Evolutionary conservation across 306 rosid genomes (phyloP), one percentile per base, ranked within the genome.

Genomic region (Casuarina equisetifolia): DNA sequence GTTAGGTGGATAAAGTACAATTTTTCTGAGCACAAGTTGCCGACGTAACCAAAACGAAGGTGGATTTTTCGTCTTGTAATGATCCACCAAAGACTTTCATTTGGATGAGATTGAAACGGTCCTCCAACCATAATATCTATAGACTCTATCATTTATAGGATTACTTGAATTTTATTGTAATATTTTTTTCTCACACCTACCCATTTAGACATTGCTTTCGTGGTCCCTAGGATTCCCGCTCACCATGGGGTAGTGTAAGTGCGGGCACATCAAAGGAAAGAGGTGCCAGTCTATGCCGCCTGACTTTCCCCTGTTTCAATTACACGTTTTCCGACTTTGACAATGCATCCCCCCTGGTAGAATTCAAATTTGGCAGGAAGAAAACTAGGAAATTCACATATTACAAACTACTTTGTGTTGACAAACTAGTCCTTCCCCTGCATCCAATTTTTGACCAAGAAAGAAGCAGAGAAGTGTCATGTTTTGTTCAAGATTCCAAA

Each of bases 311-410:
- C 9, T 36, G 3, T 35, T 36, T 12, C 17, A 62, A 58, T 58
- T 58, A 58, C 9, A 12, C 35, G 6, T 38, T 36, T n/a, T 62
- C 69, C 45, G 12, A 4, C 35, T 62, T 36, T 62, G 69, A 62
- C 69, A 35, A 0, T 13, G 36, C 2, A 7, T 13, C 32, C 17
- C 1, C 0, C 13, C 35, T 4, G 69, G 45, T 62, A 36, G 69
- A 62, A 62, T 62, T 62, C 69, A 62, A 62, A 35, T 13, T 62
- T 62, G 69, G 69, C 44, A 62, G 69, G 69, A 62, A 35, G 5
- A 19, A 62, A 25, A 10, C 12, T 11, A 0, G 4, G 15, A 35
- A 62, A 36, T 62, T 13, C 69, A 12, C 19, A 62, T 35, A 9
- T 25, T 13, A 9, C 51, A 44, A 44, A 10, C 51, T 8, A 48